Evolutionary conservation across 371 early-diverging fungal genomes (phyloP).

Genomic region (Mortierella sp.): DNA sequence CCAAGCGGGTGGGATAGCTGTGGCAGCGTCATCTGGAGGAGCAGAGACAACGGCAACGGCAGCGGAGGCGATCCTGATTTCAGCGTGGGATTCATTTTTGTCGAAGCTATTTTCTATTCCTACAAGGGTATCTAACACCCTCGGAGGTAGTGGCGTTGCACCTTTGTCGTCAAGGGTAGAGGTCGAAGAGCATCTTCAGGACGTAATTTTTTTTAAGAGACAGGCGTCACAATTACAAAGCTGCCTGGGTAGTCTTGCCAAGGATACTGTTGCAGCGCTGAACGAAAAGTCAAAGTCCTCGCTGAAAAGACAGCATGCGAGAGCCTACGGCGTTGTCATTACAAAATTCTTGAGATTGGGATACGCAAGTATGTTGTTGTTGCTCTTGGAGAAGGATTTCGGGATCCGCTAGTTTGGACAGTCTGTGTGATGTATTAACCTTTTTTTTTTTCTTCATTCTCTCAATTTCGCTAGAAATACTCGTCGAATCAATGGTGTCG

Average conservation of each 20-base stretch:
- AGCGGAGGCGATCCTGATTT: background rate
- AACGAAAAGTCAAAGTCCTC: background rate
- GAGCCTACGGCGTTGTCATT: slow-evolving; percentile 18
- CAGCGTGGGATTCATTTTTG: slow-evolving; percentile 36
- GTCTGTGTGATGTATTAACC: too few species aligned
- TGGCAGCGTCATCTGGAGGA: background rate
- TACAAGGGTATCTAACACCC: slow-evolving; percentile 31
- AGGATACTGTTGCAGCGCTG: background rate
- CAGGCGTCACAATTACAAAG: slow-evolving; percentile 20
- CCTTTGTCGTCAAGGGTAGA: slow-evolving; percentile 2
- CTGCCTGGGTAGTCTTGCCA: background rate
- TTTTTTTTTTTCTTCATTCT: background rate
- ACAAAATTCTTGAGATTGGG: slow-evolving; percentile 35
- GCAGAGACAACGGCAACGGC: background rate
- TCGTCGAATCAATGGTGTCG: slow-evolving; percentile 19
- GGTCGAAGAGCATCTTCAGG: slow-evolving; percentile 33
- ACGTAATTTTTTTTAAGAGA: slow-evolving; percentile 25
- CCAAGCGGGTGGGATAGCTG: background rate
- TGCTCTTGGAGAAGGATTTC: too few species aligned
- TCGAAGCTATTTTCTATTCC: slow-evolving; percentile 43
- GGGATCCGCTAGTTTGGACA: too few species aligned
- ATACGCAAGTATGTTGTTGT: slow-evolving; percentile 23
- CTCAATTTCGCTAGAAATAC: slow-evolving; percentile 13
- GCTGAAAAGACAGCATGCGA: background rate
- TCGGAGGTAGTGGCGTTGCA: slow-evolving; percentile 8